Base-by-base conservation (phyloP, 148 eudicot species). In the Chenopodium suecicum region DNA sequence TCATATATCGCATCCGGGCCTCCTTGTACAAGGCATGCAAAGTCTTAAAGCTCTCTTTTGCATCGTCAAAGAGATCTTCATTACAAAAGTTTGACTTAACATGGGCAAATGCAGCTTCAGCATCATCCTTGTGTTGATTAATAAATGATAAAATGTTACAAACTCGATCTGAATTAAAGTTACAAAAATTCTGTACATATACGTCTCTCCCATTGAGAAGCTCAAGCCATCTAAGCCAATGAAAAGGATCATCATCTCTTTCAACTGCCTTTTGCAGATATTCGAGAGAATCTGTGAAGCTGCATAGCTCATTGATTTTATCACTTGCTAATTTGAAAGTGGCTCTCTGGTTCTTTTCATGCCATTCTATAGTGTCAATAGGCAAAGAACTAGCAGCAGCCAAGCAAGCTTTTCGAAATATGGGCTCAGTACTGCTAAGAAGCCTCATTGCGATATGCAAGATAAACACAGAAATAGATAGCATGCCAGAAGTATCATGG, bases 381-480 rank as follows among this genome's bases (percentile, higher is more conserved):
- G 84, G 84, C 54, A 85, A 87, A 78, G 89, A 86, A 72, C 60
- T 75, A 78, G 97, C 88, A 86, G 93, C 97, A 74, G 87, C 90
- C 83, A 90, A 87, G 83, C 97, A 94, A 73, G 97, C 98, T 88
- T 91, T 93, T 41, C 92, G 92, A 69, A 89, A 90, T 6, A 77
- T 60, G 69, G 92, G 78, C 82, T 91, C 90, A 66, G 74, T 54
- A 69, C 78, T 75, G 70, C 92, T 90, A 77, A 91, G 77, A 76
- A 90, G 77, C 87, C 83, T 87, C 77, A 94, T 83, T 74, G 93
- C 87, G 78, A 88, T 79, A 75, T 93, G 97, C 87, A 94, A 62
- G 74, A 94, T 82, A 77, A 71, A 83, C 75, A 93, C 83, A 6
- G 88, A 88, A 50, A 87, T 69, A 75, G 80, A 80, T 73, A 80